A percentile compares a stretch with the other conserved stretches of the same genome.
Conservation (phyloP, 1,284 basidiomycete species). For the Ustanciosporium gigantosporum region DNA sequence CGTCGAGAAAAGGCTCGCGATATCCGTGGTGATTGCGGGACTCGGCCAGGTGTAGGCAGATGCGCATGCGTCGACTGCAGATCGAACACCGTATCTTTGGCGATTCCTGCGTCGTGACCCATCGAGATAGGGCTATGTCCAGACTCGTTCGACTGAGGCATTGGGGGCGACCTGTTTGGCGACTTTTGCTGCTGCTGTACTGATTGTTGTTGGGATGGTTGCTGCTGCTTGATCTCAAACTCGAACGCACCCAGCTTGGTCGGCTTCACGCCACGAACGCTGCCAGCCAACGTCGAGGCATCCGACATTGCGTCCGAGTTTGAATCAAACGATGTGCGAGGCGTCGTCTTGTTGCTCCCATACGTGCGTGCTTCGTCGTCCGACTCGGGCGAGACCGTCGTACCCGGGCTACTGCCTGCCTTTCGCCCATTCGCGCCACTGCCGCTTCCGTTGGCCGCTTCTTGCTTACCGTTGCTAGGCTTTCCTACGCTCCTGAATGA, state of each 20-base stretch:
- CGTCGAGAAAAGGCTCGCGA: slow-evolving; percentile 49
- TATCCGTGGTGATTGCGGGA: slow-evolving; percentile 36
- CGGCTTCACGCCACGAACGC: slow-evolving; percentile 13
- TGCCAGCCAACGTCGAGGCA: slow-evolving; percentile 34
- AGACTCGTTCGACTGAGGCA: background rate
- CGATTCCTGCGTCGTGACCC: slow-evolving; percentile 29
- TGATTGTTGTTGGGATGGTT: background rate
- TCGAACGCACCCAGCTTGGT: slow-evolving; percentile 11
- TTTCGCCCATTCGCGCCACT: background rate
- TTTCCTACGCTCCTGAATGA: slow-evolving; percentile 36
- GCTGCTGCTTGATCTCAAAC: slow-evolving; percentile 37
- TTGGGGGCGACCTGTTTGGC: background rate
- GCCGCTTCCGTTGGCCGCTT: background rate
- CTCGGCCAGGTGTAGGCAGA: slow-evolving; percentile 16
- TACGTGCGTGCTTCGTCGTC: slow-evolving; percentile 41
- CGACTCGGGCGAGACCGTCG: slow-evolving; percentile 20
- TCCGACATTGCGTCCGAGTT: slow-evolving; percentile 38
- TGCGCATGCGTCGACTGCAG: slow-evolving; percentile 44
- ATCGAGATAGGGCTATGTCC: background rate
- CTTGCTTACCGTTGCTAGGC: slow-evolving; percentile 8
- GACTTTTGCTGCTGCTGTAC: slow-evolving; percentile 7
- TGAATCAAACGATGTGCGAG: slow-evolving; percentile 23
- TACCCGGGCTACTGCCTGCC: slow-evolving; percentile 1
- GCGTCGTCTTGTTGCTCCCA: slow-evolving; percentile 21
- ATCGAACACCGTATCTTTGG: slow-evolving; percentile 50